Base-by-base conservation (phyloP, 495 filamentous ascomycete genomes). In the Delitschia confertaspora region DNA sequence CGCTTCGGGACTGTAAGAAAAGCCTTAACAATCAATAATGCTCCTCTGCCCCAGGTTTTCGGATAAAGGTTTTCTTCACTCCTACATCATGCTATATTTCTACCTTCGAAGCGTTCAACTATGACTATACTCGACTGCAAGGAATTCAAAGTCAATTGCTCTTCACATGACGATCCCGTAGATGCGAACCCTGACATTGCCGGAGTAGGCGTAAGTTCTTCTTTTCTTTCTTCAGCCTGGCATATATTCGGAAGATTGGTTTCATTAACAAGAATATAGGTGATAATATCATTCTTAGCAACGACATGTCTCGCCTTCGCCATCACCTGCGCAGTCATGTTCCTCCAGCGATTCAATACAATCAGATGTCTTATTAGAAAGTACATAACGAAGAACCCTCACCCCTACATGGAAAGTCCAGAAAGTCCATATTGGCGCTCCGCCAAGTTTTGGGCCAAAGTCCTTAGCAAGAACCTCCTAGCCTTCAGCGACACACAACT, bases 391-490 rank as follows among this genome's bases (percentile, higher is more conserved):
- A 45, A 47, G n/a, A 33, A 32, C 10, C 10, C 19, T 6, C 13
- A 32, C 7, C 14, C 13, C 2, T 41, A 45, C 31, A 19, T n/a
- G 13, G 23, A 49, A 4, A 33, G 38, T 20, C 4, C 17, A 3
- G 19, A 14, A 4, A 36, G 27, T 4, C 23, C 26, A 2, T 55
- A 41, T 24, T 55, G 51, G 51, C 51, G 51, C n/a, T 36, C 47
- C 13, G 30, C 47, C 5, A 21, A 16, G 11, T 50, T 55, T 37
- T 55, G 51, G 51, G 38, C 30, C 20, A 27, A 10, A 4, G 47
- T 55, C n/a, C 42, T 55, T 7, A 42, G 46, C 42, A 55, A 55
- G 32, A 55, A 55, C 42, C 42, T 55, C 8, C 36, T 55, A 33
- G 40, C 51, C 9, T 38, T 55, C 25, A 45, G 40, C 41, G 51